phyloP scores from a whole-genome alignment of 1,139 yeast genomes.

The Candida sojae region DNA sequence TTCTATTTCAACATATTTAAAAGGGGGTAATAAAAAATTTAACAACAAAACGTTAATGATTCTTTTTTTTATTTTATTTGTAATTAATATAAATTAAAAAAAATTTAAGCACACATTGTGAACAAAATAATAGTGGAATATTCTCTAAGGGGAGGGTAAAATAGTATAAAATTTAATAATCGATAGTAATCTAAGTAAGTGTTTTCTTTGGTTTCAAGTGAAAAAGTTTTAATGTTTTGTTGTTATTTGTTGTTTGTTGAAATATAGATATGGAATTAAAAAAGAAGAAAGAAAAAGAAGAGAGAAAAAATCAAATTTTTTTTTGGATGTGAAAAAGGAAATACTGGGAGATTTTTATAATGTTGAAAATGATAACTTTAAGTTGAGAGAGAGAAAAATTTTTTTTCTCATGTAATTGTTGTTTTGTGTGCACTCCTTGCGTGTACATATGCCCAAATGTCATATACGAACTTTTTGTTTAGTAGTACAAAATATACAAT shows the following conservation, averaged over 20 bases:
- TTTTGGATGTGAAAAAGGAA: background rate
- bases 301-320: conserved; percentile 6
- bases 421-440: too few relatives aligned
- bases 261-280: conserved; percentile 10
- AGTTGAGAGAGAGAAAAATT: background rate
- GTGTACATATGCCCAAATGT: too few relatives aligned
- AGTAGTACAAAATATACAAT: too few relatives aligned
- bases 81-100: conserved; percentile 8
- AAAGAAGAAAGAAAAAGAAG: conserved; percentile 10
- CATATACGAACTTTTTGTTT: too few relatives aligned
- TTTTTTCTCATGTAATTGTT: too few relatives aligned
- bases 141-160: conserved; percentile 15
- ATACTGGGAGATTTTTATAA: background rate
- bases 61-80: conserved; percentile 3
- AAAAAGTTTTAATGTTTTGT: conserved; percentile 5
- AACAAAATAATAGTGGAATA: conserved; percentile 10
- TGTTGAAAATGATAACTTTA: background rate
- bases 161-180: conserved; percentile 2
- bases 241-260: conserved; percentile 6
- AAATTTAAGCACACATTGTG: conserved; percentile 41
- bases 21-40: conserved; percentile 10
- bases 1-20: conserved; percentile 28
- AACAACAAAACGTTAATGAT: conserved; percentile 5
- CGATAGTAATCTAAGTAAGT: too few relatives aligned
- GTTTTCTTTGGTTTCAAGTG: too few relatives aligned